Evolutionary conservation across 1,284 basidiomycete genomes (phyloP).

Genomic region (Ganoderma multipileum): DNA sequence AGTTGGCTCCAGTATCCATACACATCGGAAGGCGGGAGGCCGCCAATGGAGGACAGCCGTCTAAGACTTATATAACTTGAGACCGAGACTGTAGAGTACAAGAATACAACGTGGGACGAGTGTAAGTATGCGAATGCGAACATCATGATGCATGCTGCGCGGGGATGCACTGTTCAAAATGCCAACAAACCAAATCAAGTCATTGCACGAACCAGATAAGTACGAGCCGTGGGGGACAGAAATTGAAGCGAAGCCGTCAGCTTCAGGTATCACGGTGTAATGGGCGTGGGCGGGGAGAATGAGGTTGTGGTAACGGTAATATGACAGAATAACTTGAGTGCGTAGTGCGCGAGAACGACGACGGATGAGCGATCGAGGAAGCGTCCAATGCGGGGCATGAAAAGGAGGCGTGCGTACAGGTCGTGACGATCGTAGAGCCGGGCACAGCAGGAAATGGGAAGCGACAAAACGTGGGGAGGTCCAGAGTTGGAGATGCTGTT

Average conservation of each 20-base stretch:
- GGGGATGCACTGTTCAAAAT: slow-evolving; percentile 9
- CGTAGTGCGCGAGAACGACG: slow-evolving; percentile 3
- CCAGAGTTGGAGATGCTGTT: slow-evolving; percentile 28
- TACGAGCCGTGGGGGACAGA: neutral
- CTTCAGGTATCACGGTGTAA: slow-evolving; percentile 23
- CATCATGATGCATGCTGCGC: neutral
- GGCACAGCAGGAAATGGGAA: slow-evolving; percentile 6
- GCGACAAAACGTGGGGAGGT: slow-evolving; percentile 2
- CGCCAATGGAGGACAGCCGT: neutral
- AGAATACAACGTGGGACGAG: slow-evolving; percentile 4
- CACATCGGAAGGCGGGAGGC: neutral
- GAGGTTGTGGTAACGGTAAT: slow-evolving; percentile 12
- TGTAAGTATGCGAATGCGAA: neutral
- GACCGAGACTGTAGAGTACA: slow-evolving; percentile 1
- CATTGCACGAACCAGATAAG: slow-evolving; percentile 4
- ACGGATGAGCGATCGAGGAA: slow-evolving; percentile 1
- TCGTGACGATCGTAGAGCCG: slow-evolving; percentile 12
- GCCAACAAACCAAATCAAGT: slow-evolving; percentile 2
- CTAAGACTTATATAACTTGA: slow-evolving; percentile 5
- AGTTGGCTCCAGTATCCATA: neutral
- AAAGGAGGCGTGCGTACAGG: slow-evolving; percentile 6
- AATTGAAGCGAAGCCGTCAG: slow-evolving; percentile 4
- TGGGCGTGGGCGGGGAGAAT: neutral
- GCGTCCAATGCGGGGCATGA: slow-evolving; percentile 1
- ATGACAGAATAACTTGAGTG: slow-evolving; percentile 25